These are phyloP conservation scores for Clonostachys byssicola DNA, from an alignment of 2,329 filamentous ascomycete species.

Conservation along the genomic window DNA sequence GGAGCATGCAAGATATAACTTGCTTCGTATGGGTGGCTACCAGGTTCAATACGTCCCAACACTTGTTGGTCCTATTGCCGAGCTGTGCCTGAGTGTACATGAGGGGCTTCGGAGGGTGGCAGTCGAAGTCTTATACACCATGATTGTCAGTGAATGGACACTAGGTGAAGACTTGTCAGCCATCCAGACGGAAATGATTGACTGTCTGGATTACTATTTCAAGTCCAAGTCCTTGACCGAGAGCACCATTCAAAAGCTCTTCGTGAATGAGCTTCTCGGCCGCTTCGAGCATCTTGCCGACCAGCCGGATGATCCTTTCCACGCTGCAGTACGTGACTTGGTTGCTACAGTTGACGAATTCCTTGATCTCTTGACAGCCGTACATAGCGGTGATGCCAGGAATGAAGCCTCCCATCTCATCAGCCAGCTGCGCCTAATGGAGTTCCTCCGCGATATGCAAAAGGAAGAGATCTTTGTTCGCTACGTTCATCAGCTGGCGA, in stretches of 20 bases:
- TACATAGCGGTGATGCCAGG: slow-evolving; percentile 70
- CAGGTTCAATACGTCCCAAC: slow-evolving; percentile 97
- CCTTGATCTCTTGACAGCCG: slow-evolving; percentile 83
- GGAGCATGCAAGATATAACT: slow-evolving; percentile 71
- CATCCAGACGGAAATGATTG: slow-evolving; percentile 95
- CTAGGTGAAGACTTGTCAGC: slow-evolving; percentile 87
- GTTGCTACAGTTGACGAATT: slow-evolving; percentile 86
- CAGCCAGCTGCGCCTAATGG: slow-evolving; percentile 87
- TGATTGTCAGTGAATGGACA: slow-evolving; percentile 99
- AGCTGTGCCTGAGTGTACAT: slow-evolving; percentile 92
- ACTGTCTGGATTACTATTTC: slow-evolving; percentile 85
- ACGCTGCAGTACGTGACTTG: slow-evolving; percentile 71
- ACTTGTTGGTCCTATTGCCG: slow-evolving; percentile 85
- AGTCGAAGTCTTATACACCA: slow-evolving; percentile 89
- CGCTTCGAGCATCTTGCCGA: slow-evolving; percentile 71
- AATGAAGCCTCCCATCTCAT: slow-evolving; percentile 80
- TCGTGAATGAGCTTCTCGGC: slow-evolving; percentile 79
- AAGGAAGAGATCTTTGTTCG: slow-evolving; percentile 96
- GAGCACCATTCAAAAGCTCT: slow-evolving; percentile 86
- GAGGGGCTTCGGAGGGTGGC: slow-evolving; percentile 86
- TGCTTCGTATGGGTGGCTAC: slow-evolving; percentile 87
- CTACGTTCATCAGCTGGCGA: slow-evolving; percentile 88
- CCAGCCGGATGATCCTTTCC: slow-evolving; percentile 67
- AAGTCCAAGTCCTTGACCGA: slow-evolving; percentile 86
- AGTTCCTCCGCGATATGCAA: slow-evolving; percentile 93